These are phyloP conservation scores for Passalora sequoiae DNA, from an alignment of 2,329 filamentous ascomycete genomes.

Conservation along the genomic window DNA sequence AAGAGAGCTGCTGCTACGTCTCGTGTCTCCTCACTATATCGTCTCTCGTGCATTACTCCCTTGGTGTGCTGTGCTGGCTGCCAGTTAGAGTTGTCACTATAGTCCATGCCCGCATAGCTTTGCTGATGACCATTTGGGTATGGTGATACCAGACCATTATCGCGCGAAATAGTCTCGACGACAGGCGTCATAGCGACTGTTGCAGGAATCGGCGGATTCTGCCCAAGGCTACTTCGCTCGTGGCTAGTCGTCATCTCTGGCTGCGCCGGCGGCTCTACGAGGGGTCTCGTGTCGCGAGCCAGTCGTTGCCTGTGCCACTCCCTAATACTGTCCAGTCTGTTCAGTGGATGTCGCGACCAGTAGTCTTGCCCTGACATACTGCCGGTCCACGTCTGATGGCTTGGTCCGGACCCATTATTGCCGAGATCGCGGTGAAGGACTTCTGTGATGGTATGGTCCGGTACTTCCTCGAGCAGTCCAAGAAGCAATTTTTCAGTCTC, in stretches of 20 bases:
- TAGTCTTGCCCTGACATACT: constrained; percentile 20
- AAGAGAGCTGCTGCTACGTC: constrained; percentile 21
- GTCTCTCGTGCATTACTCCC: constrained; percentile 7
- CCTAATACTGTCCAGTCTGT: constrained; percentile 14
- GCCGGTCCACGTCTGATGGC: constrained; percentile 21
- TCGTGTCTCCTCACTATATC: constrained; percentile 22
- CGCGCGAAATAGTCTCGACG: neutral
- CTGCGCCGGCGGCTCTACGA: neutral
- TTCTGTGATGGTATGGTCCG: constrained; percentile 12
- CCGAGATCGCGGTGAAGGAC: constrained; percentile 12
- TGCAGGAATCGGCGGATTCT: neutral
- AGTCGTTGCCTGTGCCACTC: constrained; percentile 17
- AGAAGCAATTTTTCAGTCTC: constrained; percentile 20
- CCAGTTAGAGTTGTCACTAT: constrained; percentile 6
- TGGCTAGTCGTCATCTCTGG: neutral
- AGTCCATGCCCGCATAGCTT: neutral
- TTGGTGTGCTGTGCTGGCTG: constrained; percentile 1
- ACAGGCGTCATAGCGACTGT: neutral
- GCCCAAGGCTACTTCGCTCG: neutral
- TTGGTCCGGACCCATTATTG: constrained; percentile 6
- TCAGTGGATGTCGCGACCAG: constrained; percentile 18
- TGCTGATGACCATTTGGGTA: constrained; percentile 4
- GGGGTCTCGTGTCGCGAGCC: neutral
- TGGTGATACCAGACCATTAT: constrained; percentile 2
- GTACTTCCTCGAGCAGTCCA: constrained; percentile 11